phyloP scores from a whole-genome alignment of 805 yeast genomes.

The Torulaspora gathmanii region DNA sequence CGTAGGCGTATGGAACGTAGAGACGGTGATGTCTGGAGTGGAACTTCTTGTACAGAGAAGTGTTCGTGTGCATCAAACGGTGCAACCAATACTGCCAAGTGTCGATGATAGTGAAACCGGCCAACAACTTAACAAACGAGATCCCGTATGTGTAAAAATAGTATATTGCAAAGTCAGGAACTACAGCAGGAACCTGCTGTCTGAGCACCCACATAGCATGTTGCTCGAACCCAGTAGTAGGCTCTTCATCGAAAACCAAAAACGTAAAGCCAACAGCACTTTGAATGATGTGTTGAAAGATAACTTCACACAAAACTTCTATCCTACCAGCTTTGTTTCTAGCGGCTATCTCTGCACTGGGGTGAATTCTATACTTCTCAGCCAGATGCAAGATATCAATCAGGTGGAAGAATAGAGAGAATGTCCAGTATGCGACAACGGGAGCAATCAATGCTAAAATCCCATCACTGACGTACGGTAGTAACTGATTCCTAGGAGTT shows the following conservation, averaged over 20 bases:
- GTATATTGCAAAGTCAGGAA: slow-evolving; percentile 49
- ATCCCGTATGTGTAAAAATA: slow-evolving; percentile 58
- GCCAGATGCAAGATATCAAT: slow-evolving; percentile 72
- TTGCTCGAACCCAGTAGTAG: slow-evolving; percentile 49
- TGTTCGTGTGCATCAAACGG: slow-evolving; percentile 80
- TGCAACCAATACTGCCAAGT: slow-evolving; percentile 95
- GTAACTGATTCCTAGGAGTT: slow-evolving; percentile 40
- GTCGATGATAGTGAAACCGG: slow-evolving; percentile 75
- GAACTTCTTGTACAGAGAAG: slow-evolving; percentile 66
- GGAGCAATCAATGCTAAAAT: slow-evolving; percentile 69
- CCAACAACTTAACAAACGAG: slow-evolving; percentile 50
- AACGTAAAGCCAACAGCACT: slow-evolving; percentile 60
- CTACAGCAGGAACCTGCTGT: slow-evolving; percentile 26
- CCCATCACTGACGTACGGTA: slow-evolving; percentile 66
- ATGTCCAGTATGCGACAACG: slow-evolving; percentile 76
- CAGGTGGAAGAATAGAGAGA: slow-evolving; percentile 66
- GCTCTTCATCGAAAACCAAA: slow-evolving; percentile 52
- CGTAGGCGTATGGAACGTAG: slow-evolving; percentile 94
- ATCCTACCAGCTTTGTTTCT: slow-evolving; percentile 68
- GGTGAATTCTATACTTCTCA: slow-evolving; percentile 83
- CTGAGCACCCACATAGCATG: slow-evolving; percentile 45
- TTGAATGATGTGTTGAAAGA: slow-evolving; percentile 81
- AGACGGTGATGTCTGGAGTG: slow-evolving; percentile 94
- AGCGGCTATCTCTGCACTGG: slow-evolving; percentile 73
- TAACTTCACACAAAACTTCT: slow-evolving; percentile 76